Conservation (phyloP, 1,139 yeast genomes). For the Geotrichum macrosporum region DNA sequence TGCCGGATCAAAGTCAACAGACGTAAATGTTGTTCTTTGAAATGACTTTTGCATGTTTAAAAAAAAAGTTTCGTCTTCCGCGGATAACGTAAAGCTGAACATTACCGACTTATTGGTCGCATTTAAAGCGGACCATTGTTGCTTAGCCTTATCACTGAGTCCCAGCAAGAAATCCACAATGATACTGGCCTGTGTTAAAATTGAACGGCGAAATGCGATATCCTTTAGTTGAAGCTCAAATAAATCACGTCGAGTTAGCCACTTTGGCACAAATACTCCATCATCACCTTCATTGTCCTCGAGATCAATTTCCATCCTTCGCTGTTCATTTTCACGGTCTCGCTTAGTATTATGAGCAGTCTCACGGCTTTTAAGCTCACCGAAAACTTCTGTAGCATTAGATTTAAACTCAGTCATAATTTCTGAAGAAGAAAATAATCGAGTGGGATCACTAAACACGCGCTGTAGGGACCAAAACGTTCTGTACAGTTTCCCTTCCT, state of each 20-base stretch:
- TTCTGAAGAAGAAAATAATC: slow-evolving; percentile 15
- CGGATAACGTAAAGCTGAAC: slow-evolving; percentile 27
- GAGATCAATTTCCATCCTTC: slow-evolving; percentile 16
- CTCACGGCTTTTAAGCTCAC: slow-evolving; percentile 20
- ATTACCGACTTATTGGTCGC: slow-evolving; percentile 32
- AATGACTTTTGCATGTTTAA: slow-evolving; percentile 23
- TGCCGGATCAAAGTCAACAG: slow-evolving; percentile 25
- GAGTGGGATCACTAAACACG: slow-evolving; percentile 31
- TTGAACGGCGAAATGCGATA: slow-evolving; percentile 35
- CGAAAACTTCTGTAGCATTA: slow-evolving; percentile 23
- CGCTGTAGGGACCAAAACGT: slow-evolving; percentile 35
- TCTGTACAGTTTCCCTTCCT: slow-evolving; percentile 23
- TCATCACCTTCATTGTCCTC: slow-evolving; percentile 20
- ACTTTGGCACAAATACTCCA: slow-evolving; percentile 35
- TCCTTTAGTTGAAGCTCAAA: slow-evolving; percentile 39
- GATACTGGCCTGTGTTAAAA: slow-evolving; percentile 35
- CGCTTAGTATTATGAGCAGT: slow-evolving; percentile 16
- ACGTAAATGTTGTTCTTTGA: slow-evolving; percentile 11
- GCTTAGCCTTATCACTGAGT: slow-evolving; percentile 24
- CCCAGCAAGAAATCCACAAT: slow-evolving; percentile 34
- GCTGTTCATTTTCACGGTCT: slow-evolving; percentile 19
- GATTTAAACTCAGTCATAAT: slow-evolving; percentile 25
- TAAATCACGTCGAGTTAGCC: slow-evolving; percentile 37
- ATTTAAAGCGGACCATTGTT: slow-evolving; percentile 24
- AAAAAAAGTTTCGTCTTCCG: slow-evolving; percentile 28